These are phyloP conservation scores for Hymenoscyphus fraxineus DNA, from an alignment of 2,329 filamentous ascomycete genomes.

Conservation along the genomic window DNA sequence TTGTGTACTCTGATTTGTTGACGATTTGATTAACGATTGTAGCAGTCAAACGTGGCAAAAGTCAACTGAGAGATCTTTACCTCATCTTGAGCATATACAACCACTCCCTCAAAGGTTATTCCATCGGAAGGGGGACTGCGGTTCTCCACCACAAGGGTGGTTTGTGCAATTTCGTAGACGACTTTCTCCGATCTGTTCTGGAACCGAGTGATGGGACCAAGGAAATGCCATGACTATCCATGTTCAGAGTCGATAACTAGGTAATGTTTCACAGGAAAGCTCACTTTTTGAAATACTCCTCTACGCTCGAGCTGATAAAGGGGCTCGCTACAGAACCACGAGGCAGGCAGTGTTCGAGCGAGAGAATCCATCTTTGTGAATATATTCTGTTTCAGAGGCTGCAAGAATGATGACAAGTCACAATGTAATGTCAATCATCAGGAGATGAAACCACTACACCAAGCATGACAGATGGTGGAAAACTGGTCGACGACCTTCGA, in stretches of 20 bases:
- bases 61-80: slow-evolving; percentile 8
- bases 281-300: slow-evolving; percentile 47
- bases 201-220: slow-evolving; percentile 50
- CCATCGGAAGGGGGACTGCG: slow-evolving; percentile 25
- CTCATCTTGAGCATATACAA: slow-evolving; percentile 35
- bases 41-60: neutral
- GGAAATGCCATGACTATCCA: slow-evolving; percentile 48
- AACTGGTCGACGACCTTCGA: neutral
- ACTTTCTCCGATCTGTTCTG: slow-evolving; percentile 39
- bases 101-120: slow-evolving; percentile 36
- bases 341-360: slow-evolving; percentile 46
- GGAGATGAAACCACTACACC: neutral
- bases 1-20: slow-evolving; percentile 24
- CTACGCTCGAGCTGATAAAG: slow-evolving; percentile 48
- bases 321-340: slow-evolving; percentile 47
- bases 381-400: neutral
- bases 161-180: slow-evolving; percentile 48
- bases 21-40: neutral
- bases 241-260: neutral
- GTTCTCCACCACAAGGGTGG: slow-evolving; percentile 40
- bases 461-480: neutral
- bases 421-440: neutral
- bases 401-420: neutral
- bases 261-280: neutral
- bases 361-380: slow-evolving; percentile 23